Evolutionary conservation across 2,329 filamentous ascomycete genomes (phyloP).

Genomic region (Paecilomyces sp.): DNA sequence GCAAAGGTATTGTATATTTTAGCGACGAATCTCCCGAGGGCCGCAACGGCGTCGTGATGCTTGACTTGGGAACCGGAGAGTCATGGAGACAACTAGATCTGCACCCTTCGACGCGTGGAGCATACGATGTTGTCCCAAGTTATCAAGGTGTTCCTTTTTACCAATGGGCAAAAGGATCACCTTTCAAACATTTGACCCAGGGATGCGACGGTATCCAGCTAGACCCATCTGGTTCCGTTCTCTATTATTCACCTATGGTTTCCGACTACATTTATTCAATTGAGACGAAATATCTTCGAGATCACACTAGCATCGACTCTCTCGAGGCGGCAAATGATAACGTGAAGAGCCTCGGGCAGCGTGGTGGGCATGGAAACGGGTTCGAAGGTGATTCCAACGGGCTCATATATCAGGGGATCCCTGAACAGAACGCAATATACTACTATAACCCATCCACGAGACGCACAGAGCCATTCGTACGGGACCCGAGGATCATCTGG

Average conservation of each 20-base stretch:
- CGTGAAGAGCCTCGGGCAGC: constrained; percentile 39
- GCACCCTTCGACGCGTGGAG: constrained; percentile 13
- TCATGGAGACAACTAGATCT: constrained; percentile 13
- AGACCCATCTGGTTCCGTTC: constrained; percentile 25
- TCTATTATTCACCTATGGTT: constrained; percentile 39
- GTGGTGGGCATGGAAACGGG: constrained; percentile 40
- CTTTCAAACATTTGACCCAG: constrained; percentile 5
- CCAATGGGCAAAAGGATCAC: constrained; percentile 3
- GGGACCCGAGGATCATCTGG: constrained; percentile 40
- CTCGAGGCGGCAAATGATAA: constrained; percentile 40
- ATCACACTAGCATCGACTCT: constrained; percentile 19
- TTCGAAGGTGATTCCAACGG: constrained; percentile 39
- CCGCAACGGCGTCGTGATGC: constrained; percentile 40
- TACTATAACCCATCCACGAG: constrained; percentile 35
- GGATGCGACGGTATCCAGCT: constrained; percentile 18
- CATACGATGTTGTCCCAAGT: constrained; percentile 22
- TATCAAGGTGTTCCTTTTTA: constrained; percentile 30
- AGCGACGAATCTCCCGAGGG: constrained; percentile 41
- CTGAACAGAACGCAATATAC: constrained; percentile 39
- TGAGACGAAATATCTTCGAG: constrained; percentile 29
- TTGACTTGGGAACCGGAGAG: constrained; percentile 13
- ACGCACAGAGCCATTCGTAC: constrained; percentile 29
- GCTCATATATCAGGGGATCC: constrained; percentile 42
- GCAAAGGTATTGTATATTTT: constrained; percentile 38
- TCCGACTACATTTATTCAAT: constrained; percentile 27